phyloP scores from a whole-genome alignment of 441 rosid species.

The Eutrema salsugineum region DNA sequence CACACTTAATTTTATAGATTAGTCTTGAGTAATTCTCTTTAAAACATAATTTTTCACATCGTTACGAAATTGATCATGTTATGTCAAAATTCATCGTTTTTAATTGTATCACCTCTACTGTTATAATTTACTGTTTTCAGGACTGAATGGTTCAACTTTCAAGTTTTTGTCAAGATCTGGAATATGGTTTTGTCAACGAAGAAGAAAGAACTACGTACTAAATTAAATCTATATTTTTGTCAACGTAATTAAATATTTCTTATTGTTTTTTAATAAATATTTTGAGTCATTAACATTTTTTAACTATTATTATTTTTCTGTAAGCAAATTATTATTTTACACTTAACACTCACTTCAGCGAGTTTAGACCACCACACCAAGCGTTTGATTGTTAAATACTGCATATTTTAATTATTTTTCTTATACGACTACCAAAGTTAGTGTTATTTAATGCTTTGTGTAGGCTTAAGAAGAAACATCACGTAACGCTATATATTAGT shows the following conservation, averaged over 20 bases:
- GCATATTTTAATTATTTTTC: background rate
- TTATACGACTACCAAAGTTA: background rate
- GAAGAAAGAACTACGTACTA: background rate
- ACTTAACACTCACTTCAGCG: background rate
- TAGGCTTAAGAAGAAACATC: conserved; percentile 24
- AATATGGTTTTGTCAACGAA: background rate
- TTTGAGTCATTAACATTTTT: too few relatives aligned
- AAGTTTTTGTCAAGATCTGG: background rate
- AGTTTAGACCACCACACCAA: background rate
- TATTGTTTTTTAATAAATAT: background rate
- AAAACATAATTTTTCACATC: background rate
- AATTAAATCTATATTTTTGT: background rate
- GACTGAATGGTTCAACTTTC: background rate
- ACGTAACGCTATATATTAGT: conserved; percentile 6
- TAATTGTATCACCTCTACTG: background rate
- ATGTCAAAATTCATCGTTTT: background rate
- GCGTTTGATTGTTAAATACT: conserved; percentile 1
- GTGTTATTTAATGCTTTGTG: conserved; percentile 19
- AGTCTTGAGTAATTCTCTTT: background rate
- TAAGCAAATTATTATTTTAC: background rate
- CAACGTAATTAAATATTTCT: background rate
- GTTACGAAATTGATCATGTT: background rate
- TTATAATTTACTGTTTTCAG: background rate
- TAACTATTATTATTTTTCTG: background rate
- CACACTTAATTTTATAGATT: conserved; percentile 1